Conservation (phyloP, 305 asterid genomes). For the Solanum hybrid region DNA sequence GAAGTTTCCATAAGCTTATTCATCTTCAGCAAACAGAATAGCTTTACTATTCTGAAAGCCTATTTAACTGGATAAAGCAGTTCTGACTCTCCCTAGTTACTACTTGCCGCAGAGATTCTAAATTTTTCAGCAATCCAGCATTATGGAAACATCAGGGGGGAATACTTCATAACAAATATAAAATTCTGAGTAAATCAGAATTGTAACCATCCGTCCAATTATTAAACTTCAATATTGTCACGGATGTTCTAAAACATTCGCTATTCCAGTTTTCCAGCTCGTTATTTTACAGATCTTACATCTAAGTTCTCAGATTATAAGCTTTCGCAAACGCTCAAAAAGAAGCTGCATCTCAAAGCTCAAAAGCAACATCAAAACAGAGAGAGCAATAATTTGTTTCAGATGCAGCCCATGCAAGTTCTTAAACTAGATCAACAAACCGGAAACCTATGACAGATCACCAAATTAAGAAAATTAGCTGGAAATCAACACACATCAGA, state of each 20-base stretch:
- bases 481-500: not conserved
- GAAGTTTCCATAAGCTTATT: not conserved
- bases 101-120: not conserved
- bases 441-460: not conserved
- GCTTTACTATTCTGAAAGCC: not conserved
- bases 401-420: not conserved
- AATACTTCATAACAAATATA: not conserved
- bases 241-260: not conserved
- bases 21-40: not conserved
- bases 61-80: not conserved
- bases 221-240: not conserved
- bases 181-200: not conserved
- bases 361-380: not conserved
- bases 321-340: not conserved
- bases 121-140: not conserved
- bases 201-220: not conserved
- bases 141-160: not conserved
- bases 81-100: not conserved
- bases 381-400: not conserved
- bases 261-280: not conserved
- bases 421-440: not conserved
- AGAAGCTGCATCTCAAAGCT: not conserved
- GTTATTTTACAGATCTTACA: not conserved
- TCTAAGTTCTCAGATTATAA: not conserved
- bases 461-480: not conserved